A percentile compares a stretch with the other conserved stretches of the same genome.
These are phyloP conservation scores for Hymenoscyphus linearis DNA, from an alignment of 2,329 filamentous ascomycete genomes.

Conservation along the genomic window DNA sequence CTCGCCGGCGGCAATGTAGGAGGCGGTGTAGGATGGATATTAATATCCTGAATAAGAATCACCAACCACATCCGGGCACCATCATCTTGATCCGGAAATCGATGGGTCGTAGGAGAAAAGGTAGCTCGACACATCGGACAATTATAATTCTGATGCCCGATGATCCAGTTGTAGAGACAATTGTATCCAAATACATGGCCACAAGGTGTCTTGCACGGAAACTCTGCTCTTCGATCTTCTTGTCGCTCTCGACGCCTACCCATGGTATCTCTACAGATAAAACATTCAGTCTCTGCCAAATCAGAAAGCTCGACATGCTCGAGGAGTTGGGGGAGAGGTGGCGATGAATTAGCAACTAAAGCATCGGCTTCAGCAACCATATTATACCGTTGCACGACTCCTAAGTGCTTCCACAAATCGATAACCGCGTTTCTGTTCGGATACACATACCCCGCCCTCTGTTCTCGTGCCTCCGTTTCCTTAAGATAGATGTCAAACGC, in stretches of 20 bases:
- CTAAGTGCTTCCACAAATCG: neutral
- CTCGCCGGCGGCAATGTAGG: too few species aligned
- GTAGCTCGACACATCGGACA: neutral
- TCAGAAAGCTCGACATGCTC: neutral
- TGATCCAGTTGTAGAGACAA: neutral
- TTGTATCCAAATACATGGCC: neutral
- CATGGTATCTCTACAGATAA: neutral
- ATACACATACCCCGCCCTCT: neutral
- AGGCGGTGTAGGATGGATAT: too few species aligned
- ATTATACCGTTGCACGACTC: neutral
- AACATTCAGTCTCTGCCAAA: neutral
- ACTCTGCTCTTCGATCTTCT: neutral
- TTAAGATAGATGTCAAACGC: neutral
- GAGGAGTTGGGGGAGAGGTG: neutral
- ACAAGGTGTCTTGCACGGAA: neutral
- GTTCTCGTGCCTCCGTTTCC: neutral
- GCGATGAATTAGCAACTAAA: neutral
- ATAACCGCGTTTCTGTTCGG: neutral
- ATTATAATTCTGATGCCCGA: neutral
- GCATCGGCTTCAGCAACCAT: neutral
- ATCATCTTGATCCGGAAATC: neutral
- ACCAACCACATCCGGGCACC: neutral
- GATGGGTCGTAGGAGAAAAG: neutral
- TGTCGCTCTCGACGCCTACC: neutral
- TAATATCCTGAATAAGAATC: neutral